Percentiles rank a stretch among this genome's conserved stretches.
These are phyloP conservation scores for Trichothecium roseum DNA, from an alignment of 2,329 filamentous ascomycete species.

Conservation along the genomic window DNA sequence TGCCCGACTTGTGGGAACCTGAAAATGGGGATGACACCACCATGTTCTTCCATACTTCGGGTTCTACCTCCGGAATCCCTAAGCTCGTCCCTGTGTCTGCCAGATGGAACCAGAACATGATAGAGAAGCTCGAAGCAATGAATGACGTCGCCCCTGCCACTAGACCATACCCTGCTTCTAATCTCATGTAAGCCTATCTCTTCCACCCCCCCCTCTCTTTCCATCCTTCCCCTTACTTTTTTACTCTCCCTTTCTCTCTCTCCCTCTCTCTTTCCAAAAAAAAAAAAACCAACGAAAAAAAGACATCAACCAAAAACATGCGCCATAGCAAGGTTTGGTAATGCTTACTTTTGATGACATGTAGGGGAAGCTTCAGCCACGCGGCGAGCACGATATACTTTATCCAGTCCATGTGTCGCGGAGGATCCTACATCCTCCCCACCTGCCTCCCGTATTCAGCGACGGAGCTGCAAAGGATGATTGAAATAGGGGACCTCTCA, in stretches of 20 bases:
- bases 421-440: slow-evolving; percentile 8
- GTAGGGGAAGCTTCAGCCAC: slow-evolving; percentile 12
- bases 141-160: background rate
- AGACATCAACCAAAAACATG: too few species aligned
- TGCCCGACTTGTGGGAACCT: too few species aligned
- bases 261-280: too few species aligned
- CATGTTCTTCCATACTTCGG: slow-evolving; percentile 8
- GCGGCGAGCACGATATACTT: slow-evolving; percentile 3
- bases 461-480: slow-evolving; percentile 5
- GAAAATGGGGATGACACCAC: too few species aligned
- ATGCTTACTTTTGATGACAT: too few species aligned
- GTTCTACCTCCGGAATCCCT: slow-evolving; percentile 10
- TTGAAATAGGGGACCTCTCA: slow-evolving; percentile 5
- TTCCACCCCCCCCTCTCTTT: too few species aligned
- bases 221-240: too few species aligned
- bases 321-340: too few species aligned
- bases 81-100: slow-evolving; percentile 11
- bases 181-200: too few species aligned
- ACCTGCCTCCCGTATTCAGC: slow-evolving; percentile 5
- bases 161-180: too few species aligned
- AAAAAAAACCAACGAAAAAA: too few species aligned
- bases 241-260: too few species aligned
- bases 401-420: slow-evolving; percentile 2
- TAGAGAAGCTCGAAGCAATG: slow-evolving; percentile 1
- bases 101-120: slow-evolving; percentile 6